These are phyloP conservation scores for Colletotrichum tropicicola DNA, from an alignment of 2,329 filamentous ascomycete species.

Conservation along the genomic window DNA sequence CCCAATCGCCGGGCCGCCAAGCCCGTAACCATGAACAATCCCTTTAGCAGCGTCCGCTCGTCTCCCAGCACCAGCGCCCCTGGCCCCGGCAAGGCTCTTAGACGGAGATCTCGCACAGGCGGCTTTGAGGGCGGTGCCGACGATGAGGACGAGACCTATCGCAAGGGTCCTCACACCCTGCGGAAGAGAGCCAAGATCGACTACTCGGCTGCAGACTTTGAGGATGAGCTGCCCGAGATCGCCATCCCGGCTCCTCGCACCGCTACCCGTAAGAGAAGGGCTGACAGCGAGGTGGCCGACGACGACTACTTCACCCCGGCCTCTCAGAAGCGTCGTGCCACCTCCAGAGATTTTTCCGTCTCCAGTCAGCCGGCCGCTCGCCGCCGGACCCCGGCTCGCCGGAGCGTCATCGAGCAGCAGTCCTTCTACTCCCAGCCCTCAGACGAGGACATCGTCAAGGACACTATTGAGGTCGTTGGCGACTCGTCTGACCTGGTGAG, in stretches of 20 bases:
- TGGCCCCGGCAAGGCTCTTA: constrained; percentile 17
- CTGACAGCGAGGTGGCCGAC: constrained; percentile 34
- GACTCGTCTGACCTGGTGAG: constrained; percentile 39
- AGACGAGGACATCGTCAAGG: constrained; percentile 59
- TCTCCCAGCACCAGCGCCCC: constrained; percentile 14
- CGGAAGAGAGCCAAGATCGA: constrained; percentile 65
- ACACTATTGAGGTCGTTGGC: constrained; percentile 66
- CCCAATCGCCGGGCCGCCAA: constrained; percentile 24
- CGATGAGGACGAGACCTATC: constrained; percentile 59
- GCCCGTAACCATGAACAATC: constrained; percentile 14
- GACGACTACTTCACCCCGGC: constrained; percentile 24
- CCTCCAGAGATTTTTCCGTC: constrained; percentile 29
- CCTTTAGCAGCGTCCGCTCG: constrained; percentile 12
- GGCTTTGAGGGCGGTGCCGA: constrained; percentile 35
- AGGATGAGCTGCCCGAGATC: constrained; percentile 50
- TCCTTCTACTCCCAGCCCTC: constrained; percentile 25
- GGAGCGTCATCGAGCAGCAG: constrained; percentile 39
- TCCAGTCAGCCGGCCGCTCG: constrained; percentile 34
- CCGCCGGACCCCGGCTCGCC: constrained; percentile 50
- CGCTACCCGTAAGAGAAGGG: constrained; percentile 41
- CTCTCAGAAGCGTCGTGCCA: constrained; percentile 24
- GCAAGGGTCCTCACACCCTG: constrained; percentile 67
- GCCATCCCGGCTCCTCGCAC: constrained; percentile 32
- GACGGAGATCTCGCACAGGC: constrained; percentile 26
- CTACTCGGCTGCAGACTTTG: constrained; percentile 63